Evolutionary conservation across 2,329 filamentous ascomycete genomes (phyloP), one percentile per base, ranked within the genome.

Genomic region (Calonectria hawksworthii): DNA sequence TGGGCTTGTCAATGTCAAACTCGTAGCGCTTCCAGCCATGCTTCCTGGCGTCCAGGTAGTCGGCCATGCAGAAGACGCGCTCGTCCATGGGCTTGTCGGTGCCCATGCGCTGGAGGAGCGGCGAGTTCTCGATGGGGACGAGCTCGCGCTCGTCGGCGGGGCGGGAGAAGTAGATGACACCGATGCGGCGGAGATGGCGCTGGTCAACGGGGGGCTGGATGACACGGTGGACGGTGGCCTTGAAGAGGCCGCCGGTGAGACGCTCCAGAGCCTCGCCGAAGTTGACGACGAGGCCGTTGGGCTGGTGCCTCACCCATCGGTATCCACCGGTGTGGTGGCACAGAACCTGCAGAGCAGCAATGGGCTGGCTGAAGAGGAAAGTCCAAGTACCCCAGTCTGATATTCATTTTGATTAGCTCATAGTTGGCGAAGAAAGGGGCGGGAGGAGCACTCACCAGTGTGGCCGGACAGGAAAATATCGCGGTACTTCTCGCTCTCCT

Each of bases 401-500:
- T 30, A 65, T 28, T 47, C 23, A 9, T 26, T 32, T 32, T 71
- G 41, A 26, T 71, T 47, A 71, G 68, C 21, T 44, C 7, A 16
- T 11, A 41, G 11, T n/a, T n/a, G n/a, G n/a, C 21, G 44, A 30
- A 18, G 28, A 16, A 21, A 47, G 1, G 56, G 9, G 18, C 11
- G 16, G 5, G 18, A 10, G n/a, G n/a, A 7, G 26, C 11, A 54
- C 68, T 32, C 34, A 65, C 68, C 68, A 3, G 85, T 86, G 78
- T 87, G 86, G n/a, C 83, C 85, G 18, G 84, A 80, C 4, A 85
- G 83, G 80, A 83, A 86, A 21, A 85, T 83, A 70, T 85, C 83
- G 16, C 85, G 78, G 66, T 84, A 83, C 68, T 83, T 84, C 38
- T 81, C 80, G 59, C 85, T 84, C 16, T 85, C 85, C 38, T 83